Evolutionary conservation across 1,284 basidiomycete species (phyloP).

Genomic region (Fistulina hepatica): DNA sequence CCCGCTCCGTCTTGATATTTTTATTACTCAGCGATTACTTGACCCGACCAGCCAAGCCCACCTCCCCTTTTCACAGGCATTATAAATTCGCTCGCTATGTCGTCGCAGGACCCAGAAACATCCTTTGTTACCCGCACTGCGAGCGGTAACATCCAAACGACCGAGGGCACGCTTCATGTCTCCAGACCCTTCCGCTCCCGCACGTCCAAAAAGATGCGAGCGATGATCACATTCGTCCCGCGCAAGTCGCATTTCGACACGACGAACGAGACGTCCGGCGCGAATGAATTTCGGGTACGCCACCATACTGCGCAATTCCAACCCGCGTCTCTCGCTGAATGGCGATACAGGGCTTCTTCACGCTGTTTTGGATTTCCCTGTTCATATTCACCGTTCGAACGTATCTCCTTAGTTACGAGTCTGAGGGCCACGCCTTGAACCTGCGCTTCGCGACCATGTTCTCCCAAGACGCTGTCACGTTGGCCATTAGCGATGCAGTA

Average conservation of each 20-base stretch:
- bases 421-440: conserved; percentile 69
- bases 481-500: conserved; percentile 77
- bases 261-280: conserved; percentile 56
- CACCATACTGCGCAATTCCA: background rate
- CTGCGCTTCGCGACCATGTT: conserved; percentile 82
- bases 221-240: conserved; percentile 75
- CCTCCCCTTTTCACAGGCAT: too few species aligned
- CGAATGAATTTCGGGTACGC: conserved; percentile 78
- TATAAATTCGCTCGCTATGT: too few species aligned
- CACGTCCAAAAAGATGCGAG: conserved; percentile 55
- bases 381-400: conserved; percentile 73
- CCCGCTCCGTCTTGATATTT: too few species aligned
- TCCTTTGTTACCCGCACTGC: conserved; percentile 21
- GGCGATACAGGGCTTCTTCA: conserved; percentile 72
- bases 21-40: too few species aligned
- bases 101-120: too few species aligned
- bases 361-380: conserved; percentile 84
- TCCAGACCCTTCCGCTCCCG: conserved; percentile 64
- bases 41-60: too few species aligned
- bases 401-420: conserved; percentile 67
- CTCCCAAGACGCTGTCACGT: conserved; percentile 73
- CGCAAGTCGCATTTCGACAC: conserved; percentile 79
- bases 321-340: conserved; percentile 3
- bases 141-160: conserved; percentile 42
- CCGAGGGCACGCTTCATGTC: conserved; percentile 59